phyloP scores from a whole-genome alignment of 2,329 filamentous ascomycete species.

The Penicillium nordicum region DNA sequence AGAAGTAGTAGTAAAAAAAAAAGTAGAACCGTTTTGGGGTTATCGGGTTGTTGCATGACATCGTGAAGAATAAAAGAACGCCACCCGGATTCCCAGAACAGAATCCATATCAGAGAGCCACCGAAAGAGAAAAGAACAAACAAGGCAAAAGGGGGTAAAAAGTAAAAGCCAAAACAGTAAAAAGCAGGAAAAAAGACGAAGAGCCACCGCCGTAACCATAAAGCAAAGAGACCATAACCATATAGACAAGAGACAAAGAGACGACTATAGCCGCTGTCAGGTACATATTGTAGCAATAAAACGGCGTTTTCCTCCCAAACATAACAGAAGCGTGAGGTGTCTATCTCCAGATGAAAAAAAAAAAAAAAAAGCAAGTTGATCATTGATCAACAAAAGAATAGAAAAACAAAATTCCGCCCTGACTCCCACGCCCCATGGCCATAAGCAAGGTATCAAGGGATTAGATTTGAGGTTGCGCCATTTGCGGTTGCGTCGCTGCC shows the following conservation, averaged over 20 bases:
- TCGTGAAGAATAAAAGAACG: conserved; percentile 25
- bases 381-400: background rate
- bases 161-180: background rate
- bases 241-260: conserved; percentile 6
- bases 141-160: background rate
- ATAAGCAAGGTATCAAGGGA: conserved; percentile 4
- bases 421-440: conserved; percentile 7
- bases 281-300: conserved; percentile 1
- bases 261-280: background rate
- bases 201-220: conserved; percentile 3
- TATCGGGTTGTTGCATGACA: conserved; percentile 19
- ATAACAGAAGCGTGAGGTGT: conserved; percentile 7
- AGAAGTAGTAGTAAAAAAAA: background rate
- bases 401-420: background rate
- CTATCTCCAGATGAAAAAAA: conserved; percentile 12
- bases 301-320: conserved; percentile 8
- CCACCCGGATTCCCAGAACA: conserved; percentile 13
- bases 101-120: conserved; percentile 12
- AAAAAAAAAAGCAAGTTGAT: conserved; percentile 4
- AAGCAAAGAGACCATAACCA: conserved; percentile 8
- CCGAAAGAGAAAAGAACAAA: background rate
- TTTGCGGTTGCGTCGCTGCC: conserved; percentile 36
- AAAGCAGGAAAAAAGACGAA: background rate
- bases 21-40: conserved; percentile 12
- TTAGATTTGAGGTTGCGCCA: conserved; percentile 40